These are phyloP conservation scores for Boletus pseudopeckii DNA, from an alignment of 768 basidiomycete species.

Conservation along the genomic window DNA sequence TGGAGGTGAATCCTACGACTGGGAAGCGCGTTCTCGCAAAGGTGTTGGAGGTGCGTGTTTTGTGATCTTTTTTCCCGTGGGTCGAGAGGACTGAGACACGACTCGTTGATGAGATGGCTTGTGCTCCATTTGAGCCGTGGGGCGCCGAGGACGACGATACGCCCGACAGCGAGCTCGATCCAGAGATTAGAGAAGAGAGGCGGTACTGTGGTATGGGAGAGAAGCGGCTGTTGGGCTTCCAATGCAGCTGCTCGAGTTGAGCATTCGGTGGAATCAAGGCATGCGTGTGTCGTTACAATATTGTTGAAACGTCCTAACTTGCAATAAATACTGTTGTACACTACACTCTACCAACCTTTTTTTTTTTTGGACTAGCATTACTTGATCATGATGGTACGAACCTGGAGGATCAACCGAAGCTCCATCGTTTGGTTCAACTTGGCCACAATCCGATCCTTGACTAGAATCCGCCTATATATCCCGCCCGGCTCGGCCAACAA, in stretches of 20 bases:
- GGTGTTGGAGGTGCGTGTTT: slow-evolving; percentile 65
- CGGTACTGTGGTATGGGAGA: slow-evolving; percentile 78
- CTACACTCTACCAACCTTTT: neutral
- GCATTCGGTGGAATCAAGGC: neutral
- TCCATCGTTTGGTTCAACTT: slow-evolving; percentile 17
- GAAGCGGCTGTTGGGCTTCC: slow-evolving; percentile 77
- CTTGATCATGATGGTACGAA: slow-evolving; percentile 20
- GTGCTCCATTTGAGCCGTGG: slow-evolving; percentile 81
- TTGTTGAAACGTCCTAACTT: no score
- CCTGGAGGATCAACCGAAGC: slow-evolving; percentile 10
- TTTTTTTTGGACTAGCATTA: neutral
- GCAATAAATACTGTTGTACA: neutral
- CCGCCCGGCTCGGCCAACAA: slow-evolving; percentile 14
- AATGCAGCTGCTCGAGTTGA: slow-evolving; percentile 91
- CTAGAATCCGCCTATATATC: slow-evolving; percentile 15
- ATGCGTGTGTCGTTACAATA: neutral
- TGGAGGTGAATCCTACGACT: slow-evolving; percentile 60
- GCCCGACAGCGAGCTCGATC: slow-evolving; percentile 45
- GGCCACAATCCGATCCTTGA: slow-evolving; percentile 21
- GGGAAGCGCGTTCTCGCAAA: slow-evolving; percentile 73
- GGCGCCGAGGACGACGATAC: slow-evolving; percentile 63
- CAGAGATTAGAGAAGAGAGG: slow-evolving; percentile 66
- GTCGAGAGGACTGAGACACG: neutral
- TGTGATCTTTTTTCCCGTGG: neutral
- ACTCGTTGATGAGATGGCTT: slow-evolving; percentile 66